phyloP scores from a whole-genome alignment of 2,329 filamentous ascomycete species.

The Apiospora koreana region DNA sequence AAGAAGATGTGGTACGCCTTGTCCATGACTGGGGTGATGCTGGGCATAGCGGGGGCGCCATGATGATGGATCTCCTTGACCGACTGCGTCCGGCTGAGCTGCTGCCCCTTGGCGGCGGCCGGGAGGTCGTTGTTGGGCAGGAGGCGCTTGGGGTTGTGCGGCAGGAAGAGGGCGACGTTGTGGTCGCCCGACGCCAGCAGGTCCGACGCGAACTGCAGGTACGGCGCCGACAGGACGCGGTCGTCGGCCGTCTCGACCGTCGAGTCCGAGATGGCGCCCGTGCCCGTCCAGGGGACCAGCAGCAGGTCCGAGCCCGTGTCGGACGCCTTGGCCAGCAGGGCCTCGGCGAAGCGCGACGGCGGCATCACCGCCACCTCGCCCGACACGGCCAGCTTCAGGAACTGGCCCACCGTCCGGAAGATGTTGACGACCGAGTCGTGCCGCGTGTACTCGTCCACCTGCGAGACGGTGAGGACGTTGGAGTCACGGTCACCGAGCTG shows the following conservation, averaged over 20 bases:
- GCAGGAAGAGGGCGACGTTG: constrained; percentile 69
- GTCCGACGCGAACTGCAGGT: constrained; percentile 71
- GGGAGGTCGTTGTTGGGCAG: constrained; percentile 35
- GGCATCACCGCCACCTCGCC: constrained; percentile 81
- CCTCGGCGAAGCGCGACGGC: constrained; percentile 75
- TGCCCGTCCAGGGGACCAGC: constrained; percentile 88
- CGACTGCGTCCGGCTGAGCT: neutral
- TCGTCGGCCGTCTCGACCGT: constrained; percentile 62
- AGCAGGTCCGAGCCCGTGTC: constrained; percentile 73
- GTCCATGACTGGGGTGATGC: constrained; percentile 62
- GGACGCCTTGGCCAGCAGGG: constrained; percentile 68
- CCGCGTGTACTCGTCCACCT: constrained; percentile 71
- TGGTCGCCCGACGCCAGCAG: constrained; percentile 64
- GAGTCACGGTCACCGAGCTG: constrained; percentile 91
- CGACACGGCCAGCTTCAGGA: constrained; percentile 80
- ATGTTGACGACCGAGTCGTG: constrained; percentile 87
- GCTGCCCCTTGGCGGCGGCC: constrained; percentile 23
- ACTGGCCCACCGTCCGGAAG: constrained; percentile 83
- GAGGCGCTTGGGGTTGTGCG: constrained; percentile 62
- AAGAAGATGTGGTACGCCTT: constrained; percentile 70
- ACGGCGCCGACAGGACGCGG: constrained; percentile 62
- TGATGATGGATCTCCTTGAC: constrained; percentile 22
- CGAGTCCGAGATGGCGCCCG: constrained; percentile 56
- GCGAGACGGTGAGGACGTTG: constrained; percentile 90
- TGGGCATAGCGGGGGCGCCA: constrained; percentile 40